phyloP scores from a whole-genome alignment of 202 grass and related monocot species.

The Saccharum hybrid region DNA sequence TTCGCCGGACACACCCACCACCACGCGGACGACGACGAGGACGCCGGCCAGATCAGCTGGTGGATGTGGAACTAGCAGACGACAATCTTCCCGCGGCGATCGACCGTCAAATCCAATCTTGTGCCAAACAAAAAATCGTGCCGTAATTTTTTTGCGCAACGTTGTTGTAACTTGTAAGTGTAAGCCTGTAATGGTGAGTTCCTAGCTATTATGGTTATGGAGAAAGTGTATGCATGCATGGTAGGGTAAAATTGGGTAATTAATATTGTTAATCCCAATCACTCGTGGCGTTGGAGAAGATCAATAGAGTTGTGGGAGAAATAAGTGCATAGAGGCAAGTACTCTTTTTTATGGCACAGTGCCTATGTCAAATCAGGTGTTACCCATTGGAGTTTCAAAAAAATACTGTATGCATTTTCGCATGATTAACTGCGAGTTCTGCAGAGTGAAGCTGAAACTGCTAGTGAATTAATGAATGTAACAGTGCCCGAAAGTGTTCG shows the following conservation, averaged over 20 bases:
- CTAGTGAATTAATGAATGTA: neutral
- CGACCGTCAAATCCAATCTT: conserved; percentile 8
- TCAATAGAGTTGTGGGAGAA: conserved; percentile 31
- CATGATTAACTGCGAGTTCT: neutral
- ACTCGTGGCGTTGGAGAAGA: conserved; percentile 30
- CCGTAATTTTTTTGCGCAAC: neutral
- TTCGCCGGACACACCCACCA: conserved; percentile 44
- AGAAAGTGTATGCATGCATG: conserved; percentile 48
- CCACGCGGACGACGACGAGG: conserved; percentile 55
- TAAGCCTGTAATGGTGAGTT: conserved; percentile 45
- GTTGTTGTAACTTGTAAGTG: neutral
- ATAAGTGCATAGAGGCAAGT: conserved; percentile 69
- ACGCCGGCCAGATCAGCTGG: conserved; percentile 57
- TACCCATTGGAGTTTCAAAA: neutral
- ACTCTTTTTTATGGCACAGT: conserved; percentile 54
- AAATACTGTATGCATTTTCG: neutral
- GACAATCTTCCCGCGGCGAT: neutral
- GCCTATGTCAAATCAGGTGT: conserved; percentile 39
- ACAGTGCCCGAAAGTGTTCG: neutral
- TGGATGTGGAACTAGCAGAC: conserved; percentile 74
- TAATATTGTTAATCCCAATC: conserved; percentile 49
- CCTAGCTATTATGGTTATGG: conserved; percentile 25
- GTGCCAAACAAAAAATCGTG: conserved; percentile 30
- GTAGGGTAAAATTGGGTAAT: conserved; percentile 39
- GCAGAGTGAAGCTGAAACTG: neutral